Base-by-base conservation (phyloP, 495 filamentous ascomycete genomes). In the Darksidea phi region DNA sequence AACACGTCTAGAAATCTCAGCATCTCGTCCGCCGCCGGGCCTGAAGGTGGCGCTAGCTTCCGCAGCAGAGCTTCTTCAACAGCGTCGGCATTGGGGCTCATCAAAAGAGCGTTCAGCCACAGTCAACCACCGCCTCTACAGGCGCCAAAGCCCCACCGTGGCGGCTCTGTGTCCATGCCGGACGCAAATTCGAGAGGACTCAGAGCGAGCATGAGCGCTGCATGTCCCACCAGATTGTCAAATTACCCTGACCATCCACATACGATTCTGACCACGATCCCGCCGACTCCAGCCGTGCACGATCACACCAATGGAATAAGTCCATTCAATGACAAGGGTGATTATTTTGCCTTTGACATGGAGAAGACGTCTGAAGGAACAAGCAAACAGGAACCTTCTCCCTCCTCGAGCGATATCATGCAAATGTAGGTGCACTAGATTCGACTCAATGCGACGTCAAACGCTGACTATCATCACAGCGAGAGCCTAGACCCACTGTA, bases 401-500 rank as follows among this genome's bases (percentile, higher is more conserved):
- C 24, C 37, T 11, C 10, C 10, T 13, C 32, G 13, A 26, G 34
- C 23, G 59, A 63, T 55, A 2, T 59, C 6, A 59, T 67, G 53
- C 64, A 57, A 25, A 21, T 67, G 63, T 61, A 28, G 47, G 63
- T 63, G 6, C 10, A 15, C 11, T 15, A 12, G 10, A 18, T 2
- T 26, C n/a, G 26, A 50, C 6, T 20, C n/a, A 15, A 18, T 7
- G 8, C 37, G 11, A 11, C 38, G 43, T 32, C 6, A 25, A 11
- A 37, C 11, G 23, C 50, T 60, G 15, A 34, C 17, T 36, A 25
- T 26, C 1, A 18, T 26, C 34, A 1, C 20, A 67, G 64, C 37
- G 64, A 67, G 38, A 67, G 64, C 32, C 37, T 67, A 10, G 64
- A 63, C 55, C 64, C 64, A 28, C 48, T 67, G 28, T 67, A 54